A percentile compares a stretch with the other conserved stretches of the same genome.
Conservation (phyloP, 306 rosid genomes). For the Comarum palustre region DNA sequence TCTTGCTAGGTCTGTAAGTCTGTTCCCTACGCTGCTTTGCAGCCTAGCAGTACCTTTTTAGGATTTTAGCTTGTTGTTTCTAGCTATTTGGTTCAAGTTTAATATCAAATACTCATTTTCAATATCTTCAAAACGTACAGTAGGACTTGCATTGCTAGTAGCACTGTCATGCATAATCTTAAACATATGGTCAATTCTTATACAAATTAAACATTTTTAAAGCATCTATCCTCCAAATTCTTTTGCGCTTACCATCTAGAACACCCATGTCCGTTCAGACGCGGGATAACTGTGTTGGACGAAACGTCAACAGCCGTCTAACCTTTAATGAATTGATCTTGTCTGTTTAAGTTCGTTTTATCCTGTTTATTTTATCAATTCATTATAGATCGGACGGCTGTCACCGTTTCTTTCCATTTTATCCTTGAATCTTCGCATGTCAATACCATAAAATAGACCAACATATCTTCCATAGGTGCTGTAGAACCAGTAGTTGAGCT, state of each 20-base stretch:
- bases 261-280: background rate
- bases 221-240: background rate
- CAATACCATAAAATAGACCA: constrained; percentile 38
- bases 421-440: background rate
- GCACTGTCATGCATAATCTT: background rate
- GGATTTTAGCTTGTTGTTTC: constrained; percentile 2
- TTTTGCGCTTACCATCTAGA: background rate
- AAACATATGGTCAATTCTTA: background rate
- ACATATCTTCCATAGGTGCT: background rate
- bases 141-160: background rate
- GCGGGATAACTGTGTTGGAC: too few relatives aligned
- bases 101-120: background rate
- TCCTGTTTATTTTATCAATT: too few relatives aligned
- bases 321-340: too few relatives aligned
- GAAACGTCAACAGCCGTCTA: too few relatives aligned
- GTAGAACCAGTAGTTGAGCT: constrained; percentile 25
- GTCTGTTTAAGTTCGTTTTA: too few relatives aligned
- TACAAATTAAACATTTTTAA: constrained; percentile 1
- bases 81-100: background rate
- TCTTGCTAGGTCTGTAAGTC: background rate
- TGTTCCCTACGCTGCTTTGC: background rate
- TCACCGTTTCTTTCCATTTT: too few relatives aligned
- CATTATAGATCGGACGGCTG: too few relatives aligned
- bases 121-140: background rate
- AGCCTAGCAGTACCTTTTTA: background rate